Conservation (phyloP, 257 asterid genomes). For the Capsicum baccatum region DNA sequence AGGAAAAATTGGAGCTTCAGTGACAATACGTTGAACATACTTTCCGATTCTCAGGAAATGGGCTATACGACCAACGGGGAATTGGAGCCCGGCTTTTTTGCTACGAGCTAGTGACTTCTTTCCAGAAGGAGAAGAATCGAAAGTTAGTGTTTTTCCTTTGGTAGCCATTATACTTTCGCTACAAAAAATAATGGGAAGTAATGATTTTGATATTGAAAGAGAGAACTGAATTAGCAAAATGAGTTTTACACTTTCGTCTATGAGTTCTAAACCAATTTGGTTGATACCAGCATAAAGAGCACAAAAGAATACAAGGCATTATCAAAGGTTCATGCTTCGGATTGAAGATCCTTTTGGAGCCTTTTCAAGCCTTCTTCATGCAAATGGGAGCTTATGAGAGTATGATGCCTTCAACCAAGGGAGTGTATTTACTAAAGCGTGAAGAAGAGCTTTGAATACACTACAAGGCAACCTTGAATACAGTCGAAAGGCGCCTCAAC, state of each 20-base stretch:
- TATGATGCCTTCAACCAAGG: no score
- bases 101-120: conserved; percentile 45
- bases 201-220: no score
- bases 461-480: no score
- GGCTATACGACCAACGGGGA: neutral
- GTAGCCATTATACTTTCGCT: neutral
- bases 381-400: no score
- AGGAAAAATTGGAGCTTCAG: neutral
- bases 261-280: neutral
- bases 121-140: conserved; percentile 38
- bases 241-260: neutral
- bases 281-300: neutral
- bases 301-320: no score
- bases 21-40: neutral
- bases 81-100: conserved; percentile 30
- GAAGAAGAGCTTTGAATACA: no score
- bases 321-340: no score
- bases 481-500: no score
- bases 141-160: neutral
- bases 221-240: neutral
- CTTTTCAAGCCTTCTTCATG: no score
- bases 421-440: no score
- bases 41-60: neutral
- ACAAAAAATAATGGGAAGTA: neutral
- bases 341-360: no score